These are phyloP conservation scores for Wolfiporia cocos DNA, from an alignment of 1,284 basidiomycete genomes.

Conservation along the genomic window DNA sequence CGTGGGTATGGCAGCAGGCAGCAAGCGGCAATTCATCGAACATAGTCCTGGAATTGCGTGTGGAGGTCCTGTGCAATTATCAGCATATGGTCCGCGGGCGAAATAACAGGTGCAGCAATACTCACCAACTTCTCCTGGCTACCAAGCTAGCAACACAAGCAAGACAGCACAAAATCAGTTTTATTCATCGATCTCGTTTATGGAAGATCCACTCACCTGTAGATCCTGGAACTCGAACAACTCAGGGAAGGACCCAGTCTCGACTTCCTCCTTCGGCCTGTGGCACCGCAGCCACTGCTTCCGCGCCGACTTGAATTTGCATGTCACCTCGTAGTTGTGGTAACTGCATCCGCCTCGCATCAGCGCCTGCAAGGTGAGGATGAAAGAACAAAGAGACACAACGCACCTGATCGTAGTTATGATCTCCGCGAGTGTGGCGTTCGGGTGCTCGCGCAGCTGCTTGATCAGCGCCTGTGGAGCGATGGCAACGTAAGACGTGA, in stretches of 20 bases:
- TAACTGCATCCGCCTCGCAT: background rate
- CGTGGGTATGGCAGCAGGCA: too few species aligned
- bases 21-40: too few species aligned
- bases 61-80: too few species aligned
- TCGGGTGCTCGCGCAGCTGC: background rate
- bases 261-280: background rate
- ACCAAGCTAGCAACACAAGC: conserved; percentile 5
- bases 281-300: background rate
- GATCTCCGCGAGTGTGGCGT: conserved; percentile 1
- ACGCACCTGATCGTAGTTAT: conserved; percentile 2
- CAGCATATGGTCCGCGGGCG: too few species aligned
- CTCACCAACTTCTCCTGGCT: conserved; percentile 2
- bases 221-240: too few species aligned
- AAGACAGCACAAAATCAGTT: background rate
- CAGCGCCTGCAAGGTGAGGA: background rate
- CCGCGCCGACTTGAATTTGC: background rate
- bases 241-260: too few species aligned
- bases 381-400: background rate
- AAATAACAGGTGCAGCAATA: too few species aligned
- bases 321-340: background rate
- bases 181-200: too few species aligned
- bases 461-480: conserved; percentile 1
- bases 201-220: too few species aligned
- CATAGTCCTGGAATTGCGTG: too few species aligned
- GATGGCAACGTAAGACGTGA: background rate